Evolutionary conservation across 352 stramenopile species (phyloP), one percentile per base, ranked within the genome.

Genomic region (Globisporangium splendens): DNA sequence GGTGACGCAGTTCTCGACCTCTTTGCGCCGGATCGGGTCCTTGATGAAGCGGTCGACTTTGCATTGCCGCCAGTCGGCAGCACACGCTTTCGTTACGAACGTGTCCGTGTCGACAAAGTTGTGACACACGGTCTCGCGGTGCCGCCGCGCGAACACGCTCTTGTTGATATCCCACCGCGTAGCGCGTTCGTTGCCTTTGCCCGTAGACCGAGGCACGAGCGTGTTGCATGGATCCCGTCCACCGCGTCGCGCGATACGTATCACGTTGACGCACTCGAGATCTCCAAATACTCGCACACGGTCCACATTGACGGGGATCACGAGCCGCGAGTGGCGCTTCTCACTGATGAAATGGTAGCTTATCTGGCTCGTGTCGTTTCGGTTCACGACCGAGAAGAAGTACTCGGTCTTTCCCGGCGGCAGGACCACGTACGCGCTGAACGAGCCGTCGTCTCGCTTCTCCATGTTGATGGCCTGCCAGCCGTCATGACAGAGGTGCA

Each of bases 31-130:
- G 39, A 49, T 43, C 0, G 79, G 56, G 53, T 91, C 81, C 50
- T 89, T 88, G 35, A 89, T 69, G 59, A 91, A 89, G 11, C 81
- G 79, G 42, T 91, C 81, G 28, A 89, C 65, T 51, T 91, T 91
- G 72, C 78, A 88, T 54, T 91, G 81, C 22, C 66, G 64, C 75
- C 79, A 91, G 64, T 91, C 79, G 18, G 78, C 81, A 22, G 64
- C 62, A 43, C 75, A 91, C 2, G 81, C 79, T 51, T 91, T 91
- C 4, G 66, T 28, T 28, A 91, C 68, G 56, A 87, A 86, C 38
- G 57, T 54, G 56, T 91, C 81, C 24, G 81, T 91, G 64, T 91
- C 81, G 10, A 88, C 62, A 42, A 78, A 88, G 54, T 62, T 89
- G 20, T 66, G 77, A 56, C 77, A 80, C 47, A 83, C 68, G 0